These are phyloP conservation scores for Schwanniomyces occidentalis DNA, from an alignment of 805 yeast genomes.

Conservation along the genomic window DNA sequence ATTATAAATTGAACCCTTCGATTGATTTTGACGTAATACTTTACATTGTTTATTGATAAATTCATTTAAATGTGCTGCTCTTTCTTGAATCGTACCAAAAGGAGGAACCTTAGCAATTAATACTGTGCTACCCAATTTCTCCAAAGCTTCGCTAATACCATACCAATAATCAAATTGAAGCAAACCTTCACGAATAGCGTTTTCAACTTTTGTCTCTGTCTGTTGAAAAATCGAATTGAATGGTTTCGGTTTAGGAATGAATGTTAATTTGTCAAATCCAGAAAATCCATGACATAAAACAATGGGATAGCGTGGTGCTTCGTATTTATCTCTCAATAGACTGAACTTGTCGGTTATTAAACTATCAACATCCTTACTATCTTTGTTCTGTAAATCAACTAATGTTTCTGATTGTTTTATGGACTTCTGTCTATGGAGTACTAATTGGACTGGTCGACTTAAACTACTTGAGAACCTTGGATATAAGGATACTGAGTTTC, in stretches of 20 bases:
- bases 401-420: no score
- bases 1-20: slow-evolving; percentile 10
- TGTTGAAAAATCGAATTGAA: background rate
- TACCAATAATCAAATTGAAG: slow-evolving; percentile 72
- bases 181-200: slow-evolving; percentile 24
- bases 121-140: slow-evolving; percentile 63
- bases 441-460: no score
- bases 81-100: slow-evolving; percentile 67
- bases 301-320: slow-evolving; percentile 68
- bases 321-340: slow-evolving; percentile 39
- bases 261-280: slow-evolving; percentile 62
- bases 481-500: no score
- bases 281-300: slow-evolving; percentile 85
- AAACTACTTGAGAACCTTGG: no score
- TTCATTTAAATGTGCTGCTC: slow-evolving; percentile 60
- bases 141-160: slow-evolving; percentile 68
- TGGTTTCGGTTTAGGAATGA: slow-evolving; percentile 18
- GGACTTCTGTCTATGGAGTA: no score
- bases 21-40: slow-evolving; percentile 13
- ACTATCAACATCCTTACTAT: slow-evolving; percentile 3
- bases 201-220: slow-evolving; percentile 7
- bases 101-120: slow-evolving; percentile 80
- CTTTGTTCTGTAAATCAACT: no score
- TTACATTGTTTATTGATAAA: slow-evolving; percentile 43
- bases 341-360: slow-evolving; percentile 32